Base-by-base conservation (phyloP, 1,139 yeast genomes). In the Zygosaccharomyces sapae region DNA sequence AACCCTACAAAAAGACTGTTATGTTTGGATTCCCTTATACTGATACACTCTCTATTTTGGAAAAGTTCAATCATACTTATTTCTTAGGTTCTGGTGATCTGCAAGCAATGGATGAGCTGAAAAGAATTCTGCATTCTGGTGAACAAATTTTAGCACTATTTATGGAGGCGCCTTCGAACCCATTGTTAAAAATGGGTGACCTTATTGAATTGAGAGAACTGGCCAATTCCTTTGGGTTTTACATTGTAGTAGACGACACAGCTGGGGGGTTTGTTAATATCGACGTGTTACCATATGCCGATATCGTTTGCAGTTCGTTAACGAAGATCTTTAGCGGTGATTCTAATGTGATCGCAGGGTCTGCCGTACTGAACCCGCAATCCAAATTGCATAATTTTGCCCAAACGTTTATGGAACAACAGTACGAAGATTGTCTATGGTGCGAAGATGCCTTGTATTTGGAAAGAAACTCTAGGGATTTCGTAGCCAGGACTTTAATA, bases 11-110 rank as follows among this genome's bases (percentile, higher is more conserved):
- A 55, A 86, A 87, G 65, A 81, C 95, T 0, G 95, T 89, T 1
- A 86, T 95, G 68, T 89, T 86, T 68, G 97, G 98, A 0, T 89
- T 90, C 67, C 96, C 97, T 4, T 92, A 90, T 65, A 94, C 87
- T 25, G 98, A 92, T 63, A 90, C 97, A 0, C 72, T 88, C 49
- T 88, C 87, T 58, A 83, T 92, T 51, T 73, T 92, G 58, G 76
- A 77, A 60, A 90, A 89, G 64, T 92, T 90, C 75, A 97, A 97
- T 13, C 89, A 95, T 5, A 85, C 82, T 34, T 81, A 83, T 56
- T 90, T 89, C 65, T 80, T 82, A 54, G 97, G 97, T 1, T 71
- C 79, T 53, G 97, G 96, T 7, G 95, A 87, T 58, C 86, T 81
- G 52, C 73, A 71, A 9, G 83, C 94, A 2, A 70, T 92, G 57